Evolutionary conservation across 2,329 filamentous ascomycete genomes (phyloP), one percentile per base, ranked within the genome.

Genomic region (Ophiosphaerella narmari): DNA sequence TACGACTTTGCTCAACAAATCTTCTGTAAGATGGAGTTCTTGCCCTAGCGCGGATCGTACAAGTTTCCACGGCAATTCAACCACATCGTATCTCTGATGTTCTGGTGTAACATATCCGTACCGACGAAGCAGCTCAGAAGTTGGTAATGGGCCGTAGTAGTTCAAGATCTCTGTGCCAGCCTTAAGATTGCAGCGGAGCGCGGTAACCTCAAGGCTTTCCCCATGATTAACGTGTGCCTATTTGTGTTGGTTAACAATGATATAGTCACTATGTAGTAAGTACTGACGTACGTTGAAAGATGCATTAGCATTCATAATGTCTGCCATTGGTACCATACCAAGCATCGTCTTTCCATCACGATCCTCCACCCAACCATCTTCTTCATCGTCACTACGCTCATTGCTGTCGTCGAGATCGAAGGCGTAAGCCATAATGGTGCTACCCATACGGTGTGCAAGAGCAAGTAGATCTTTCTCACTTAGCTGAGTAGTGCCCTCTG

Each of bases 241-340:
- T 1, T 14, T 7, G 3, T 23, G 3, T 1, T 14, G 7, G 13
- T 55, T 31, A 55, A 46, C n/a, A 11, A 8, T 13, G 26, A 24
- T 12, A 14, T n/a, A 12, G 13, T n/a, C 7, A 8, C 8, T 14
- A 5, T 45, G 1, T 32, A 24, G 37, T 16, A 4, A 21, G 2
- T 14, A 29, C 1, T 4, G 11, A 35, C 52, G 35, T 39, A 62
- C 61, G 9, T 65, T 65, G 40, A 65, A 65, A 6, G 60, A 60
- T 9, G 62, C 62, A 18, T 65, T 60, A 0, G 62, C 60, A 31
- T 65, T 65, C 0, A 65, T 52, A 2, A 63, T 55, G 7, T 65
- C 62, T 7, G 62, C 62, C 62, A 65, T 65, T 1, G 62, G 62
- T 14, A 63, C 62, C 62, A 65, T 65, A 2, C 62, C 62, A 3